A percentile compares a stretch with the other conserved stretches of the same genome.
phyloP scores from a whole-genome alignment of 345 rosid species.

The Ceriops zippeliana region DNA sequence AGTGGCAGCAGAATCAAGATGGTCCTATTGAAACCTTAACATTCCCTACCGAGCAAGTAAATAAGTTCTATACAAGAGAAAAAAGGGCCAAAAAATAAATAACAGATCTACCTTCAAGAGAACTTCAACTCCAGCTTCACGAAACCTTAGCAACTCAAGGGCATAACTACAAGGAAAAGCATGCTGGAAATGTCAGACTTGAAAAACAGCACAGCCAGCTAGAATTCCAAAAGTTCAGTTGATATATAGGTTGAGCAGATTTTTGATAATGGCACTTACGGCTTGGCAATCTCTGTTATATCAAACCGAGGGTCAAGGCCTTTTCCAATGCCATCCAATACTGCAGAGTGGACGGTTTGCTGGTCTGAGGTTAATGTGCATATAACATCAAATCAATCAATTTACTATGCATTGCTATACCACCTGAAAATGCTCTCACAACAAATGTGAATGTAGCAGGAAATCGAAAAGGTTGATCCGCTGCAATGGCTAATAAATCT shows the following conservation, averaged over 20 bases:
- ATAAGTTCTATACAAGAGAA: no score
- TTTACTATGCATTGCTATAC: conserved; percentile 2
- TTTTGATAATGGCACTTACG: conserved; percentile 48
- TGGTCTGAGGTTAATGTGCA: conserved; percentile 17
- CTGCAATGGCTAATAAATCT: conserved; percentile 90
- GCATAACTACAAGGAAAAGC: conserved; percentile 63
- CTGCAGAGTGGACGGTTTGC: conserved; percentile 39
- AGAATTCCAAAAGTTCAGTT: conserved; percentile 1
- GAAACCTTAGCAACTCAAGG: conserved; percentile 77
- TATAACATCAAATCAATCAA: conserved; percentile 7
- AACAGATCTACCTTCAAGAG: conserved; percentile 49
- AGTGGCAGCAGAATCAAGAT: conserved; percentile 15
- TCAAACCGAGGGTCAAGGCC: conserved; percentile 98
- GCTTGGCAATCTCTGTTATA: conserved; percentile 96
- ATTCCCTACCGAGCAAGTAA: background rate
- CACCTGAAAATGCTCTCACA: conserved; percentile 99
- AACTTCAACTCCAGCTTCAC: conserved; percentile 97
- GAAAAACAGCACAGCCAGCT: background rate
- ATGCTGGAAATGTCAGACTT: conserved; percentile 22
- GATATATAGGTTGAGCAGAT: background rate
- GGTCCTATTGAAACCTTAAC: conserved; percentile 20
- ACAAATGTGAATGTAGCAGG: conserved; percentile 99
- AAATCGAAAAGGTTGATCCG: conserved; percentile 97
- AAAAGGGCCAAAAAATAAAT: no score
- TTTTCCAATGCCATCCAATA: conserved; percentile 96